Evolutionary conservation across 2,329 filamentous ascomycete genomes (phyloP), one percentile per base, ranked within the genome.

Genomic region (Talaromyces amestolkiae): DNA sequence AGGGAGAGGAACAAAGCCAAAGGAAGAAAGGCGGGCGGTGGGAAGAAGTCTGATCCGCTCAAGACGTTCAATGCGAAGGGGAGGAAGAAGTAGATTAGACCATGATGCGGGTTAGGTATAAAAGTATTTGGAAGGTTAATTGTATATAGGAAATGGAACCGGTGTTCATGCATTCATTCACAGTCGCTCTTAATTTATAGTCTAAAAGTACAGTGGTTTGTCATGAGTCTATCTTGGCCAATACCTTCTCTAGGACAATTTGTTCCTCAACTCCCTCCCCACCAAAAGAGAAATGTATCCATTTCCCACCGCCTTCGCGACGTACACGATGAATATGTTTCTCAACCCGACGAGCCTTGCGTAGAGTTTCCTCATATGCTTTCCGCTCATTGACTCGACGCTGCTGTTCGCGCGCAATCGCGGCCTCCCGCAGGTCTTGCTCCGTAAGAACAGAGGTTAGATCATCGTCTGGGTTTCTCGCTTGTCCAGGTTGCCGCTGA

Each of bases 51-150:
- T 61, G 92, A 98, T 81, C 93, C 94, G 7, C 81, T 97, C 74
- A 96, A 94, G 83, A 93, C 90, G 9, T 95, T 97, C 77, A 96
- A 92, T 77, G 86, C 86, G 27, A 81, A 84, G 70, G 74, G 74
- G 5, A 70, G 72, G 59, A 77, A 76, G 67, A 76, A 71, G 70
- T 68, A 63, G 58, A 51, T 63, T 61, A 3, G 22, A 51, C 5
- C 24, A 27, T 51, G 11, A 24, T 63, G 62, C n/a, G 5, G 31
- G 8, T 37, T 22, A 37, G n/a, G n/a, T 22, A 39, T 56, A 56
- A 56, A 56, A 56, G 53, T 37, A 56, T 24, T 56, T 24, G 6
- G 33, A 56, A 39, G 33, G 19, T 56, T 56, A 39, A 37, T 33
- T 56, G 53, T 56, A 56, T 8, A 56, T 56, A 37, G 33, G 33